phyloP scores from a whole-genome alignment of 768 basidiomycete genomes.

The Xerocomellus intermedius region DNA sequence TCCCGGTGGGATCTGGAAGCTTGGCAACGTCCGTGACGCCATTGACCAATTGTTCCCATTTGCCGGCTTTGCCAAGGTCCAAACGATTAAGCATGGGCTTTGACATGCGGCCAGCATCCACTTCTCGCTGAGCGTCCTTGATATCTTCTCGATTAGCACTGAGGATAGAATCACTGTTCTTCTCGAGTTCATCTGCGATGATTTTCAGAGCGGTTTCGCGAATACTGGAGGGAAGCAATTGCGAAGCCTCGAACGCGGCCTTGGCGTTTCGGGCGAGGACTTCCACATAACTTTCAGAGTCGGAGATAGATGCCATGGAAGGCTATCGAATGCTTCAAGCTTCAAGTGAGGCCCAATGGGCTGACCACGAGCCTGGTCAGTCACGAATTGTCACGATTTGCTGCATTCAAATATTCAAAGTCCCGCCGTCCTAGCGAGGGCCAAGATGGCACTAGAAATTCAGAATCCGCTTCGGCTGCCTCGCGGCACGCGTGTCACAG shows the following conservation, averaged over 20 bases:
- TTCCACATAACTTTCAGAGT: conserved; percentile 34
- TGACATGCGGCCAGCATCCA: conserved; percentile 82
- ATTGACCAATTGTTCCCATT: conserved; percentile 93
- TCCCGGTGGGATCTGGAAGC: conserved; percentile 84
- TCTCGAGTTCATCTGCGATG: conserved; percentile 66
- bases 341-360: no score
- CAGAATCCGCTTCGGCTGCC: no score
- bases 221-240: conserved; percentile 67
- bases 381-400: no score
- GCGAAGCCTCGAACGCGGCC: conserved; percentile 81
- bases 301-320: conserved; percentile 13
- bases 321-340: no score
- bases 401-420: no score
- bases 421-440: no score
- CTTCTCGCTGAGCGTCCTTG: conserved; percentile 74
- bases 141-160: conserved; percentile 81
- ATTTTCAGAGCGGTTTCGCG: conserved; percentile 69
- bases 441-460: no score
- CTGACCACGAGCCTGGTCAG: no score
- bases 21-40: conserved; percentile 85
- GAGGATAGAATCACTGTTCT: conserved; percentile 66
- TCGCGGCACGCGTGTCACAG: no score
- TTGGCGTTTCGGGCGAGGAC: conserved; percentile 79
- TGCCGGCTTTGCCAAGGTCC: conserved; percentile 74
- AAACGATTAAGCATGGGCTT: conserved; percentile 81